Evolutionary conservation across 371 early-diverging fungal genomes (phyloP).

Genomic region (Rhizopus microsporus): DNA sequence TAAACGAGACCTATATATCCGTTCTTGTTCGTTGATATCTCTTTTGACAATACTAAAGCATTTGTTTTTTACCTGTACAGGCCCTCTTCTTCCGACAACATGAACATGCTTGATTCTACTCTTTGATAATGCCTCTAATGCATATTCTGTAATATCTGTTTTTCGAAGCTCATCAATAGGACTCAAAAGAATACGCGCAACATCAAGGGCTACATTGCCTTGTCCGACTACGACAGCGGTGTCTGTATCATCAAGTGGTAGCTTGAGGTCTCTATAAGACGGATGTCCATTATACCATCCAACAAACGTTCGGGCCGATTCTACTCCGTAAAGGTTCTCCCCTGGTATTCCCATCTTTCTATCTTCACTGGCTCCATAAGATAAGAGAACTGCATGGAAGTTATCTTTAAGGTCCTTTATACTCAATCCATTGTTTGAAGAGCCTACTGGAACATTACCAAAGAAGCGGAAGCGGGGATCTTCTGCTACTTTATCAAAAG

Average conservation of each 20-base stretch:
- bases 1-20: conserved; percentile 78
- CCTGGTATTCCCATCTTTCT: conserved; percentile 72
- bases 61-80: conserved; percentile 71
- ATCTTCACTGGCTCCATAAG: conserved; percentile 88
- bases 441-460: conserved; percentile 77
- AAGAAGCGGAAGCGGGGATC: conserved; percentile 75
- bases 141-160: conserved; percentile 88
- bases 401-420: conserved; percentile 58
- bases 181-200: conserved; percentile 86
- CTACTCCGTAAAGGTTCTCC: conserved; percentile 62
- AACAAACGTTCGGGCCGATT: conserved; percentile 87
- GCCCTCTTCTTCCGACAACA: conserved; percentile 91
- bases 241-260: conserved; percentile 69
- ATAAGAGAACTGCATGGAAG: conserved; percentile 84
- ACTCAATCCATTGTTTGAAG: conserved; percentile 31
- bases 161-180: conserved; percentile 72
- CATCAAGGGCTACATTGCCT: conserved; percentile 96
- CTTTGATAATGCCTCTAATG: conserved; percentile 67
- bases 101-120: conserved; percentile 81
- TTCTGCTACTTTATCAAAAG: conserved; percentile 79
- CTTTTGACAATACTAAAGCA: background rate
- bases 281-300: conserved; percentile 97
- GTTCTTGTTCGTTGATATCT: background rate
- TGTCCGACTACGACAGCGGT: conserved; percentile 89
- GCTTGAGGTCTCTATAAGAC: conserved; percentile 49